Evolutionary conservation across 2,329 filamentous ascomycete genomes (phyloP).

Genomic region (Ascochyta lentis): DNA sequence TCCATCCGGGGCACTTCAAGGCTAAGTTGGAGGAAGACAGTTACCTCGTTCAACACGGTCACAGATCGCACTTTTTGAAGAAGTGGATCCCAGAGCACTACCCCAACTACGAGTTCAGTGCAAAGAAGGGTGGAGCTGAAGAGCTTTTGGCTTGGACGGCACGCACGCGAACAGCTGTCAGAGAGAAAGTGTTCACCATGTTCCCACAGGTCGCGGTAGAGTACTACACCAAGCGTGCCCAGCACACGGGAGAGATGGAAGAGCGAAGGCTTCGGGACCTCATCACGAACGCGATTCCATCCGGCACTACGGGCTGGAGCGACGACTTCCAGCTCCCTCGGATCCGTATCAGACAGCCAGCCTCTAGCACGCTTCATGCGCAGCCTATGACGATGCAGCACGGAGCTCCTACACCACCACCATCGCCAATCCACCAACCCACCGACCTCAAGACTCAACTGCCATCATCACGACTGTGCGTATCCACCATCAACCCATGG

Average conservation of each 20-base stretch:
- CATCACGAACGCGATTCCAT: slow-evolving; percentile 28
- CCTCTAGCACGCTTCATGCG: not conserved
- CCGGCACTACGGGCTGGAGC: slow-evolving; percentile 20
- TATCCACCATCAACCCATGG: not conserved
- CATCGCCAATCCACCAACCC: slow-evolving; percentile 2
- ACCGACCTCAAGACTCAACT: not conserved
- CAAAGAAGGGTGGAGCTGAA: not conserved
- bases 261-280: slow-evolving; percentile 26
- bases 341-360: slow-evolving; percentile 9
- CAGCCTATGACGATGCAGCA: not conserved
- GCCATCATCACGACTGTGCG: not conserved
- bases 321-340: slow-evolving; percentile 15
- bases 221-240: slow-evolving; percentile 31
- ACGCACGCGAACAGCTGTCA: slow-evolving; percentile 18
- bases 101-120: slow-evolving; percentile 14
- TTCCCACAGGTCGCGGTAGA: slow-evolving; percentile 21
- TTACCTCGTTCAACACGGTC: slow-evolving; percentile 22
- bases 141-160: slow-evolving; percentile 29
- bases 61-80: slow-evolving; percentile 32
- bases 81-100: slow-evolving; percentile 32
- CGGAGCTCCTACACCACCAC: slow-evolving; percentile 10
- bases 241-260: slow-evolving; percentile 24
- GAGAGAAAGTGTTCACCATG: slow-evolving; percentile 32
- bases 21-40: slow-evolving; percentile 28
- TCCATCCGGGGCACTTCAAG: slow-evolving; percentile 34